A percentile compares a stretch with the other conserved stretches of the same genome.
Conservation (phyloP, 805 yeast genomes). For the Barnettozyma californica region DNA sequence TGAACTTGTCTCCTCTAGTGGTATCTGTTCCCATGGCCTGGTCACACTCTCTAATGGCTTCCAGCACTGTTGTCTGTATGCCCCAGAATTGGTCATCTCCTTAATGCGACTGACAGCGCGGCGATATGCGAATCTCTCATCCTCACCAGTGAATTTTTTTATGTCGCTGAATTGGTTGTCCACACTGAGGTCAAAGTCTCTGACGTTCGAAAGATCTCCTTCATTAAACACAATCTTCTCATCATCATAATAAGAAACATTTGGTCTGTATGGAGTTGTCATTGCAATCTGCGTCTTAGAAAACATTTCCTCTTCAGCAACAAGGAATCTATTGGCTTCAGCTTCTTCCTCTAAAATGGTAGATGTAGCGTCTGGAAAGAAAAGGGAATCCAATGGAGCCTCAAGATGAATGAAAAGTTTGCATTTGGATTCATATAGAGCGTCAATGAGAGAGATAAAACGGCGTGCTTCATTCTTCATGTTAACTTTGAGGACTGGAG, state of each 20-base stretch:
- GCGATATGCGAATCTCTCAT: constrained; percentile 67
- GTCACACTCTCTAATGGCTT: constrained; percentile 43
- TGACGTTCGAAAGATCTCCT: constrained; percentile 18
- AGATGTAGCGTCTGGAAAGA: constrained; percentile 49
- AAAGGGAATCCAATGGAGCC: constrained; percentile 44
- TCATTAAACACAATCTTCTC: constrained; percentile 31
- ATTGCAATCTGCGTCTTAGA: constrained; percentile 57
- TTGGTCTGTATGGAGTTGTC: constrained; percentile 64
- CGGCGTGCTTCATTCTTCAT: constrained; percentile 66
- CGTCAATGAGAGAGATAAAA: constrained; percentile 62
- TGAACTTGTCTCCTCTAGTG: constrained; percentile 13
- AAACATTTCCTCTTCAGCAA: constrained; percentile 66
- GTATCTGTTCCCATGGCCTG: constrained; percentile 52
- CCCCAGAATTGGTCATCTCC: constrained; percentile 49
- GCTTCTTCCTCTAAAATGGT: constrained; percentile 19
- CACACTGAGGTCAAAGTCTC: constrained; percentile 17
- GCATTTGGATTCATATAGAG: constrained; percentile 63
- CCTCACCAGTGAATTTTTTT: constrained; percentile 67
- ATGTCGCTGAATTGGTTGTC: constrained; percentile 39
- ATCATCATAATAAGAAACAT: constrained; percentile 56
- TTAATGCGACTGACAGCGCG: constrained; percentile 63
- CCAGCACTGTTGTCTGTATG: constrained; percentile 54
- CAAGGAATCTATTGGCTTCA: constrained; percentile 34
- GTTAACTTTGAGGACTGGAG: constrained; percentile 51
- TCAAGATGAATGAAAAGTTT: constrained; percentile 50